These are phyloP conservation scores for Phanerochaete carnosa DNA, from an alignment of 768 basidiomycete genomes.

Conservation along the genomic window DNA sequence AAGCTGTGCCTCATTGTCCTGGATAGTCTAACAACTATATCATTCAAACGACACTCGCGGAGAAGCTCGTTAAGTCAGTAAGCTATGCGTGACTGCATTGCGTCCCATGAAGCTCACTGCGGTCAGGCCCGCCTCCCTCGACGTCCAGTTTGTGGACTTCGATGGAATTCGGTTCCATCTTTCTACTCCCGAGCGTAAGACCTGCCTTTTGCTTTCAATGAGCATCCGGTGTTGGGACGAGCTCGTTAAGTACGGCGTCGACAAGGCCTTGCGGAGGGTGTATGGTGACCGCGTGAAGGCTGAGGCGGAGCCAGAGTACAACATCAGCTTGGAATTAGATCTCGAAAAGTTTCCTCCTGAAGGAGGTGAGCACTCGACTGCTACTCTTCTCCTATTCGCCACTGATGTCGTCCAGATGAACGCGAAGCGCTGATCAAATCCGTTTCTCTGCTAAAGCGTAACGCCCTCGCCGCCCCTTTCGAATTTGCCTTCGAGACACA, in stretches of 20 bases:
- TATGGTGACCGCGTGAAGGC: conserved; percentile 71
- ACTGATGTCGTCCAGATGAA: conserved; percentile 50
- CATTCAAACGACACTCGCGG: conserved; percentile 84
- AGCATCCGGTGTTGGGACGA: conserved; percentile 97
- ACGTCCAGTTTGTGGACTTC: conserved; percentile 97
- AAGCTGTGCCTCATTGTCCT: not conserved
- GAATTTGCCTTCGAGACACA: conserved; percentile 83
- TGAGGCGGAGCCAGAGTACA: conserved; percentile 82
- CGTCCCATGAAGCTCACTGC: conserved; percentile 5
- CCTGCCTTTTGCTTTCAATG: conserved; percentile 84
- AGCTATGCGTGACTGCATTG: conserved; percentile 3
- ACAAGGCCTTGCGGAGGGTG: conserved; percentile 74
- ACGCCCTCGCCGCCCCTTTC: conserved; percentile 93
- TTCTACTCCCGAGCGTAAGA: conserved; percentile 84
- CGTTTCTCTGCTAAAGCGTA: conserved; percentile 84
- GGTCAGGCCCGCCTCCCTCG: conserved; percentile 81
- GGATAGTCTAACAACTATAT: conserved; percentile 85
- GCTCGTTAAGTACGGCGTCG: conserved; percentile 81
- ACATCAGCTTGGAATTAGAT: conserved; percentile 84
- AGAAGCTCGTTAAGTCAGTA: conserved; percentile 81
- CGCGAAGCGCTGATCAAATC: conserved; percentile 79
- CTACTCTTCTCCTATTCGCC: not conserved
- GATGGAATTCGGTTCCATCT: conserved; percentile 95
- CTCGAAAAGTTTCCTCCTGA: conserved; percentile 81
- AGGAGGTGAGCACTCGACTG: conserved; percentile 56